phyloP scores from a whole-genome alignment of 2,329 filamentous ascomycete genomes.

The Chrysosporium keratinophilum region DNA sequence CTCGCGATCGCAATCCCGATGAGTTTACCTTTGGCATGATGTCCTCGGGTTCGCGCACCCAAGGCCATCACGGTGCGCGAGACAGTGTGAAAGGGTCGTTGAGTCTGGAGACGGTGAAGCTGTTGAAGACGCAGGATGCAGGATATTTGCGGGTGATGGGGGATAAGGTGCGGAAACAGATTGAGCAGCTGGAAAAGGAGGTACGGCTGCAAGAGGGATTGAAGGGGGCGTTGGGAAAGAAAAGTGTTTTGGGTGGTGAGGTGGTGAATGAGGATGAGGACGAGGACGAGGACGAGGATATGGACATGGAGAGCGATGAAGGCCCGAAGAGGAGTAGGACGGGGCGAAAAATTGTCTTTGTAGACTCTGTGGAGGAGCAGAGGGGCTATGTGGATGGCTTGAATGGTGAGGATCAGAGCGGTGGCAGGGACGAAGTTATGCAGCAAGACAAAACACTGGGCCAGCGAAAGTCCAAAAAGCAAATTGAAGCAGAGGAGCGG shows the following conservation, averaged over 20 bases:
- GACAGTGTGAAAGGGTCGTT: slow-evolving; percentile 42
- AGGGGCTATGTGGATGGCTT: slow-evolving; percentile 19
- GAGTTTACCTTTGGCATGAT: slow-evolving; percentile 59
- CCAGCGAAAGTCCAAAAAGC: slow-evolving; percentile 35
- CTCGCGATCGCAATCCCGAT: slow-evolving; percentile 52
- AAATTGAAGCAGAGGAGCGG: slow-evolving; percentile 35
- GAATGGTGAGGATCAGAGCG: slow-evolving; percentile 19
- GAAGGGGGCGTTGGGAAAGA: slow-evolving; percentile 20
- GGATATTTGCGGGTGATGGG: slow-evolving; percentile 51
- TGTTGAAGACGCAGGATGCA: slow-evolving; percentile 56
- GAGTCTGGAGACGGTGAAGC: slow-evolving; percentile 48
- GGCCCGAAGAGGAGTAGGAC: slow-evolving; percentile 7
- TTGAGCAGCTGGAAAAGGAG: slow-evolving; percentile 41
- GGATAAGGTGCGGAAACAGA: slow-evolving; percentile 46
- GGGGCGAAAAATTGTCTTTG: slow-evolving; percentile 32
- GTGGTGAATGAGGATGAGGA: slow-evolving; percentile 15
- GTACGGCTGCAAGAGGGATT: slow-evolving; percentile 34
- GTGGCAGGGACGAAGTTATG: slow-evolving; percentile 8
- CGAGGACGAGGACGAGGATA: slow-evolving; percentile 20
- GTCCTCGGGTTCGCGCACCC: slow-evolving; percentile 35
- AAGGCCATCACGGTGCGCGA: slow-evolving; percentile 37
- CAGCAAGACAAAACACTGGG: slow-evolving; percentile 16
- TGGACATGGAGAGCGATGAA: slow-evolving; percentile 16
- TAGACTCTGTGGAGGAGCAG: slow-evolving; percentile 30
- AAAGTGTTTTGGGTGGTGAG: slow-evolving; percentile 12